phyloP scores from a whole-genome alignment of 176 grass and related monocot genomes.

The Oryza meridionalis region DNA sequence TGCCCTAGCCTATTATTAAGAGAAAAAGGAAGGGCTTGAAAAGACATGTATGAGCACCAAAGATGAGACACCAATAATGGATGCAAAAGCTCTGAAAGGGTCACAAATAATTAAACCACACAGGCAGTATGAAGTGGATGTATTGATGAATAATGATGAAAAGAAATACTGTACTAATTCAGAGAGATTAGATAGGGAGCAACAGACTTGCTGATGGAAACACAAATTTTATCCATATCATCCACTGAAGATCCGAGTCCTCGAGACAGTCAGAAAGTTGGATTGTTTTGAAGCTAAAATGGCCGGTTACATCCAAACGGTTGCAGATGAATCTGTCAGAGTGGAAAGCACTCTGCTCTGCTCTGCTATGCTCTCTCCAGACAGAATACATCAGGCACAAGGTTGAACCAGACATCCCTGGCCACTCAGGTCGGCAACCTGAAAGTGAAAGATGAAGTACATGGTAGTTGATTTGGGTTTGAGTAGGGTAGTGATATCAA shows the following conservation, averaged over 20 bases:
- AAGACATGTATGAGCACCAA: neutral
- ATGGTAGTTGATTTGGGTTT: neutral
- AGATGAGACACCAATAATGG: neutral
- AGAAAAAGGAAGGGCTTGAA: neutral
- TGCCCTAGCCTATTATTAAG: neutral
- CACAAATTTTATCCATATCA: slow-evolving; percentile 29
- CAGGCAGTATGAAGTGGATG: neutral
- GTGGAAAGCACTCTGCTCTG: neutral
- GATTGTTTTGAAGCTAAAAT: neutral
- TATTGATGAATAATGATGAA: neutral
- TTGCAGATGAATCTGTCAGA: neutral
- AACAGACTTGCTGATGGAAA: neutral
- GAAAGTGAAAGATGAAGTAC: neutral
- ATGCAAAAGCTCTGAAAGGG: neutral
- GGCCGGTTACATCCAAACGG: slow-evolving; percentile 21
- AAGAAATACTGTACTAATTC: neutral
- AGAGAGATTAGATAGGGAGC: neutral
- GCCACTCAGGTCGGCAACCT: neutral
- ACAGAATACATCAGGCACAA: slow-evolving; percentile 26
- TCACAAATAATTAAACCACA: neutral
- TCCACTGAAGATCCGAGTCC: neutral
- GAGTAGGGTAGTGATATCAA: neutral
- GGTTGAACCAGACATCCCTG: slow-evolving; percentile 31
- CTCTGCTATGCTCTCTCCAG: neutral
- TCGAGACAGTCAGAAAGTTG: neutral